Evolutionary conservation across 2,329 filamentous ascomycete genomes (phyloP).

Genomic region (Neoarthrinium moseri): DNA sequence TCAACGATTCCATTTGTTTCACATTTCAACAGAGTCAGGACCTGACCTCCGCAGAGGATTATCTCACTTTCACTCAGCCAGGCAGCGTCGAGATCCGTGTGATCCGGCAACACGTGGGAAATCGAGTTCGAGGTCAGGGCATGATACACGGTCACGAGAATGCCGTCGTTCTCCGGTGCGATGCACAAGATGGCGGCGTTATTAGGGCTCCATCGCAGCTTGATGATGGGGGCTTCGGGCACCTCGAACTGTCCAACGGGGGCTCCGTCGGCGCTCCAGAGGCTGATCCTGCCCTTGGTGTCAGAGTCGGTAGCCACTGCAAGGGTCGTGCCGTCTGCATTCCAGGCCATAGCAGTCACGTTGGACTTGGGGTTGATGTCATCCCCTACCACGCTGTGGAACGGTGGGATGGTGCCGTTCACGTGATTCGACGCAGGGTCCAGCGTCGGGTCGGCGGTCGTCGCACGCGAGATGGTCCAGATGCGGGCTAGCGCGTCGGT

Average conservation of each 20-base stretch:
- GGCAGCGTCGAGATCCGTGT: constrained; percentile 56
- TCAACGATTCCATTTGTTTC: constrained; percentile 44
- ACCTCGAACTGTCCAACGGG: constrained; percentile 54
- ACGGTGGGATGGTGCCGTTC: constrained; percentile 37
- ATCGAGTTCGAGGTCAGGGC: constrained; percentile 41
- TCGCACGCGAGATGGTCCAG: constrained; percentile 61
- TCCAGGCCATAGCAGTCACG: constrained; percentile 62
- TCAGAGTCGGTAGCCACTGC: constrained; percentile 58
- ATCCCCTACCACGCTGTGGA: constrained; percentile 50
- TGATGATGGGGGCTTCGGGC: constrained; percentile 60
- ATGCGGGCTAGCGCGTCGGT: constrained; percentile 69
- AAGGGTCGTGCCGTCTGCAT: constrained; percentile 52
- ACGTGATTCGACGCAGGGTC: constrained; percentile 48
- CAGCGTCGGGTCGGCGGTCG: constrained; percentile 37
- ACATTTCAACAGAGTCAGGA: constrained; percentile 48
- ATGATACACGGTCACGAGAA: constrained; percentile 56
- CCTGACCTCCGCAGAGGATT: constrained; percentile 56
- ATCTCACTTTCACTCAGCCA: constrained; percentile 62
- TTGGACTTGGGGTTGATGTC: constrained; percentile 50
- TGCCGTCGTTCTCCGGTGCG: constrained; percentile 52
- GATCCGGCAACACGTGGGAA: constrained; percentile 46
- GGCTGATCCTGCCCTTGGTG: constrained; percentile 50
- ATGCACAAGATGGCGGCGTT: constrained; percentile 56
- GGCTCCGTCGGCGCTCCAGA: constrained; percentile 55
- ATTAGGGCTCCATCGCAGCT: constrained; percentile 59